Evolutionary conservation across 2,329 filamentous ascomycete genomes (phyloP).

Genomic region (Magnaporthiopsis poae): DNA sequence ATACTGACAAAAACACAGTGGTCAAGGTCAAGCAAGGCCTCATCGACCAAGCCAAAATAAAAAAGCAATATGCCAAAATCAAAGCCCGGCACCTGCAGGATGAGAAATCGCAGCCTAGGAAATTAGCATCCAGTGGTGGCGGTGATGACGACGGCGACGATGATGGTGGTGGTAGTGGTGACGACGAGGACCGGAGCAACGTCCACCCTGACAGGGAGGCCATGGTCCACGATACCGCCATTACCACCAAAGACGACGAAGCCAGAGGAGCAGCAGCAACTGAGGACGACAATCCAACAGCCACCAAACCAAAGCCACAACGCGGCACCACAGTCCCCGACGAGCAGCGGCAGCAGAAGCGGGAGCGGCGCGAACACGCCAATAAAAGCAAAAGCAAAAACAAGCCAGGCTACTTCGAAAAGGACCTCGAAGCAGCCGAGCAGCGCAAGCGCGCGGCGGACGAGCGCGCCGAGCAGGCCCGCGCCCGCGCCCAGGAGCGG

Average conservation of each 20-base stretch:
- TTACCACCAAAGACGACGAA: not conserved
- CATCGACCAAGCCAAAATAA: conserved; percentile 86
- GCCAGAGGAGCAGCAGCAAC: not conserved
- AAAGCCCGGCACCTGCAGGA: conserved; percentile 43
- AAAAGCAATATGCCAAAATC: conserved; percentile 84
- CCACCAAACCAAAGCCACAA: not conserved
- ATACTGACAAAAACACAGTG: not conserved
- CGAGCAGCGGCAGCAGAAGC: not conserved
- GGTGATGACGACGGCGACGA: not conserved
- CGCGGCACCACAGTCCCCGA: not conserved
- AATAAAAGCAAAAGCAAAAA: conserved; percentile 19
- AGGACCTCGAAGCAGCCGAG: conserved; percentile 45
- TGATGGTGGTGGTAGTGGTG: not conserved
- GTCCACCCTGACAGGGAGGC: conserved; percentile 34
- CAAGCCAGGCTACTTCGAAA: conserved; percentile 53
- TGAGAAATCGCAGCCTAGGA: not conserved
- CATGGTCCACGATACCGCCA: conserved; percentile 21
- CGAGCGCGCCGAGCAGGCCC: conserved; percentile 34
- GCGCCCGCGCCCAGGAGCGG: conserved; percentile 35
- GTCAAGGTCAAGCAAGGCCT: conserved; percentile 70
- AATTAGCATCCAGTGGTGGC: not conserved
- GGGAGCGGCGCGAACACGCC: conserved; percentile 10
- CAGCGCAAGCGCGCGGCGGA: conserved; percentile 21
- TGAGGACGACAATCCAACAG: not conserved
- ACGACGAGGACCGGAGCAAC: conserved; percentile 8